phyloP scores from a whole-genome alignment of 306 rosid species.

The Abrus precatorius region DNA sequence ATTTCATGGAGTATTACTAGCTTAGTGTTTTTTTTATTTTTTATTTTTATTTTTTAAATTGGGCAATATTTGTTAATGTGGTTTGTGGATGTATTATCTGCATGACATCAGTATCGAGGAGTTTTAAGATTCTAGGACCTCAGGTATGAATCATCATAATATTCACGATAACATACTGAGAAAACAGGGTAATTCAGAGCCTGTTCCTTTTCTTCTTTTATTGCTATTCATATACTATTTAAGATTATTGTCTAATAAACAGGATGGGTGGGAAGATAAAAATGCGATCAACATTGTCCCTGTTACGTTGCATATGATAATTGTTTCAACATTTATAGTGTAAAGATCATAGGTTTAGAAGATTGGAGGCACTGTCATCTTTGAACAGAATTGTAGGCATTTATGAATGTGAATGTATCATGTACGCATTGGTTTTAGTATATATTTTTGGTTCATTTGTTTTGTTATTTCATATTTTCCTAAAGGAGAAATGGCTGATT shows the following conservation, averaged over 20 bases:
- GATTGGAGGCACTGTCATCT: conserved; percentile 17
- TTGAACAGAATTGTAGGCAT: conserved; percentile 1
- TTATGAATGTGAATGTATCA: not conserved
- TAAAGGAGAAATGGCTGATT: not conserved
- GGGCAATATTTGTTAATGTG: conserved; percentile 52
- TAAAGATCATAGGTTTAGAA: conserved; percentile 3
- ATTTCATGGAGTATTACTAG: conserved; percentile 29
- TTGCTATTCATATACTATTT: not conserved
- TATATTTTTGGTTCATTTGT: conserved; percentile 17
- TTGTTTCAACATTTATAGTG: not conserved
- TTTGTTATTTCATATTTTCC: conserved; percentile 17
- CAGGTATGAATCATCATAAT: conserved; percentile 50
- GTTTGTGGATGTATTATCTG: conserved; percentile 62
- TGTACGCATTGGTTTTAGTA: conserved; percentile 20
- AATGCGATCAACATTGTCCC: not conserved
- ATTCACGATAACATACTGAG: conserved; percentile 61
- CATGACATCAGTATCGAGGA: conserved; percentile 61
- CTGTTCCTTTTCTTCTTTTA: not conserved
- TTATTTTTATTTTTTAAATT: not conserved
- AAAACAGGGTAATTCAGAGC: conserved; percentile 56
- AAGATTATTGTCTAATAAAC: conserved; percentile 8
- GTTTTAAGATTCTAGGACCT: conserved; percentile 56
- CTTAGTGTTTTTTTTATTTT: not conserved
- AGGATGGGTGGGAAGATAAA: conserved; percentile 18
- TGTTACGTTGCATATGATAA: not conserved